A percentile compares a stretch with the other conserved stretches of the same genome.
Conservation (phyloP, 139 green algal species). For the Ulvella scutata region DNA sequence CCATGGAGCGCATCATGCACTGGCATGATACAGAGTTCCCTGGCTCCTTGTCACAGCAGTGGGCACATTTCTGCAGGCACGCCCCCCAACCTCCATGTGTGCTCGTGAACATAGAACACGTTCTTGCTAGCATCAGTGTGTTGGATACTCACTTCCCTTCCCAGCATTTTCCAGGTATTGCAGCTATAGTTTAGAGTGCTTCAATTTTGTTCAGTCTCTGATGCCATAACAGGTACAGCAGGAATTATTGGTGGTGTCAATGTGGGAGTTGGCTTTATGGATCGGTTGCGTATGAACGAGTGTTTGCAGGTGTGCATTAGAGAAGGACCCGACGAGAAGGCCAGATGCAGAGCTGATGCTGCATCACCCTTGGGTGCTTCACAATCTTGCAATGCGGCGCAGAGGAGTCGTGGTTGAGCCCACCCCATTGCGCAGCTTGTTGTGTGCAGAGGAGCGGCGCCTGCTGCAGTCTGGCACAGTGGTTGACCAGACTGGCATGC, state of each 20-base stretch:
- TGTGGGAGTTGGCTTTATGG: too few relatives aligned
- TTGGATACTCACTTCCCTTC: too few relatives aligned
- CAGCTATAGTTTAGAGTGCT: too few relatives aligned
- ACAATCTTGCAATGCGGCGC: not conserved
- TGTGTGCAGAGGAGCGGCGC: not conserved
- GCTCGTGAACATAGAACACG: not conserved
- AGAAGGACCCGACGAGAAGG: conserved; percentile 38
- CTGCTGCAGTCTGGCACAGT: not conserved
- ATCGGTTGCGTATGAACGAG: too few relatives aligned
- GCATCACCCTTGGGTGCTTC: conserved; percentile 40
- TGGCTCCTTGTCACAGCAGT: conserved; percentile 5
- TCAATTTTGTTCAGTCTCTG: too few relatives aligned
- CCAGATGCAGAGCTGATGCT: conserved; percentile 46
- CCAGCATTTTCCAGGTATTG: too few relatives aligned
- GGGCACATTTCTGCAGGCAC: conserved; percentile 27
- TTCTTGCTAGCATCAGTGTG: not conserved
- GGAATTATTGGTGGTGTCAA: too few relatives aligned
- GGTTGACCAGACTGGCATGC: not conserved
- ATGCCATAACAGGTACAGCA: too few relatives aligned
- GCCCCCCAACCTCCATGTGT: not conserved
- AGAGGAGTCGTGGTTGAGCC: not conserved
- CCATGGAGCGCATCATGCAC: conserved; percentile 54
- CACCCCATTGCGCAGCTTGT: not conserved
- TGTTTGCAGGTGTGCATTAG: conserved; percentile 23
- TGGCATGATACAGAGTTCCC: conserved; percentile 37